Conservation (phyloP, 2,329 filamentous ascomycete genomes). For the Aspergillus brunneoviolaceus region DNA sequence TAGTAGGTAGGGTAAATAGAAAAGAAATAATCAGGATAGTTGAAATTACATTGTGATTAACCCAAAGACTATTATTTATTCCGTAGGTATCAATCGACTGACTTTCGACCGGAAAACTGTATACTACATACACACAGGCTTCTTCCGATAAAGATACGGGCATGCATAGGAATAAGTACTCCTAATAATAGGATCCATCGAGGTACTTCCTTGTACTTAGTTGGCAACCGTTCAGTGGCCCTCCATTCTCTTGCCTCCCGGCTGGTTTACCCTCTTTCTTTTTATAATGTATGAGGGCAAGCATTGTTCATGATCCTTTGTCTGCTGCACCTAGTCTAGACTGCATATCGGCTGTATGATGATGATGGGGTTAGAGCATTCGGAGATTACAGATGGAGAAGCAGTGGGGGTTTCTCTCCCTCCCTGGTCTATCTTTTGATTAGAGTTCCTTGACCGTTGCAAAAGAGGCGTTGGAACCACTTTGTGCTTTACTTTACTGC, state of each 20-base stretch:
- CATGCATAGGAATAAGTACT: background rate
- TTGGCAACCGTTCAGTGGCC: background rate
- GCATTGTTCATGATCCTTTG: background rate
- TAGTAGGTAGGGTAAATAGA: background rate
- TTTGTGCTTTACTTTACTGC: background rate
- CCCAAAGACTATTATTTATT: background rate
- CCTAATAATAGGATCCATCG: background rate
- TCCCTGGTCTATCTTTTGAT: background rate
- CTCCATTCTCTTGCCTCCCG: background rate
- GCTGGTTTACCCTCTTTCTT: background rate
- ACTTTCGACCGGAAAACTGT: background rate
- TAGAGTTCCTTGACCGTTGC: background rate
- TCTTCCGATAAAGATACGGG: slow-evolving; percentile 3
- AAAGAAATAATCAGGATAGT: background rate
- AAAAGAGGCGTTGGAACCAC: background rate
- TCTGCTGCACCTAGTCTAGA: background rate
- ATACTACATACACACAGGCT: too few species aligned
- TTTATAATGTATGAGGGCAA: background rate
- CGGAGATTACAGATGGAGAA: background rate
- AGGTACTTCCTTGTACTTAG: too few species aligned
- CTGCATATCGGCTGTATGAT: background rate
- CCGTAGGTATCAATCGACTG: background rate
- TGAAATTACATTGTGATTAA: background rate
- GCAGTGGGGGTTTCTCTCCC: background rate
- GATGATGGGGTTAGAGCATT: background rate